phyloP scores from a whole-genome alignment of 148 eudicot genomes.

The Cornus controversa region DNA sequence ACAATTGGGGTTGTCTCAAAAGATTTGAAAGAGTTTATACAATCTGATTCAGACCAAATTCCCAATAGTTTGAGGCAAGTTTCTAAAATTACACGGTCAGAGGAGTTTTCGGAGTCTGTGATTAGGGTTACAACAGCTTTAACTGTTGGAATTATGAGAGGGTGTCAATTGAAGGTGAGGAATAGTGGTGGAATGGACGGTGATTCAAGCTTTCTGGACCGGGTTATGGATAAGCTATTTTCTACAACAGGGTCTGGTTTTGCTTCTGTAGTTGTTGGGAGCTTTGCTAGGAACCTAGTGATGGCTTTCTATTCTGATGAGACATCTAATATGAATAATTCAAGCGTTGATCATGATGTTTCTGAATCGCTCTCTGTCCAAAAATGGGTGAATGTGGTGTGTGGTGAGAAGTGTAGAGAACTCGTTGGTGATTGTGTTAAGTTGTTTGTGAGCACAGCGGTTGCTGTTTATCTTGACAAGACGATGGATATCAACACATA shows the following conservation, averaged over 20 bases:
- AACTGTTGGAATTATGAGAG: slow-evolving; percentile 56
- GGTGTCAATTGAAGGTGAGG: slow-evolving; percentile 34
- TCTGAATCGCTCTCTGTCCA: slow-evolving; percentile 20
- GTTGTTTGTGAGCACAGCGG: slow-evolving; percentile 64
- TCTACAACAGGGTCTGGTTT: slow-evolving; percentile 70
- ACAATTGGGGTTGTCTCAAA: slow-evolving; percentile 54
- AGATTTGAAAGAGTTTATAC: slow-evolving; percentile 61
- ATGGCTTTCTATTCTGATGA: slow-evolving; percentile 46
- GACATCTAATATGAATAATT: neutral
- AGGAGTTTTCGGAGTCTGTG: slow-evolving; percentile 52
- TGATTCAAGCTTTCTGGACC: slow-evolving; percentile 46
- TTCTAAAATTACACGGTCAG: slow-evolving; percentile 50
- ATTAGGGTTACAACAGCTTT: slow-evolving; percentile 48
- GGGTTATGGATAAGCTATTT: slow-evolving; percentile 65
- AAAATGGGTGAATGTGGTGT: slow-evolving; percentile 51
- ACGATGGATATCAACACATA: slow-evolving; percentile 73
- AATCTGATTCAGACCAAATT: slow-evolving; percentile 63
- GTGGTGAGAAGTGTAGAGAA: slow-evolving; percentile 48
- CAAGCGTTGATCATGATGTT: neutral
- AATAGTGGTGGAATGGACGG: slow-evolving; percentile 21
- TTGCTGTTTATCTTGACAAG: slow-evolving; percentile 78
- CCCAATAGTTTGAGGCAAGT: slow-evolving; percentile 73
- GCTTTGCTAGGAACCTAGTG: slow-evolving; percentile 74
- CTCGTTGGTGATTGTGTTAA: slow-evolving; percentile 54
- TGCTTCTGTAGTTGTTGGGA: slow-evolving; percentile 80